Conservation (phyloP, 192 early-diverging fungal species). For the Kickxella alabastrina region DNA sequence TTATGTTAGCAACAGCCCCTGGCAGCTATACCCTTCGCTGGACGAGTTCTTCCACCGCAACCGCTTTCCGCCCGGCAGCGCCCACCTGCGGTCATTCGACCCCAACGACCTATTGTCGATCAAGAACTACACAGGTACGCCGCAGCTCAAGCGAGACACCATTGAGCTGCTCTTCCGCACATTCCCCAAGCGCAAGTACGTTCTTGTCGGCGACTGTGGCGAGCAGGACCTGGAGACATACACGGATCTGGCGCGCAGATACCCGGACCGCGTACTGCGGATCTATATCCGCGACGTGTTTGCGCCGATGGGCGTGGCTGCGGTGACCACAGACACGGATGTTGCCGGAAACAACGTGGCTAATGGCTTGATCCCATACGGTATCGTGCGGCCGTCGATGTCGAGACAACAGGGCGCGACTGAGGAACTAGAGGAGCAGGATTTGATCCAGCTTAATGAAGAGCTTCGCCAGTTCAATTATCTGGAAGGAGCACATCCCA, state of each 20-base stretch:
- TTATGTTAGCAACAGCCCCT: constrained; percentile 84
- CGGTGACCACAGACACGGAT: constrained; percentile 35
- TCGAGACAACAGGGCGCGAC: too few relatives aligned
- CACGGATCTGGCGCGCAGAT: constrained; percentile 57
- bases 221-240: constrained; percentile 87
- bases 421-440: background rate
- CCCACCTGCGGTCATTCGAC: constrained; percentile 65
- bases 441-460: constrained; percentile 2
- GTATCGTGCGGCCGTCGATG: constrained; percentile 27
- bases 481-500: too few relatives aligned
- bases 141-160: constrained; percentile 53
- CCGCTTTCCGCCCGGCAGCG: constrained; percentile 77
- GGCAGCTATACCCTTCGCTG: constrained; percentile 72
- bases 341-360: constrained; percentile 15
- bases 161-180: constrained; percentile 54
- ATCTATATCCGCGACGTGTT: constrained; percentile 79
- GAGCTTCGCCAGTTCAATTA: too few relatives aligned
- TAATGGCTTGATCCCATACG: constrained; percentile 23
- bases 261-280: constrained; percentile 69
- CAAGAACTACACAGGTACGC: constrained; percentile 51
- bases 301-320: constrained; percentile 33
- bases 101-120: constrained; percentile 59
- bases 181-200: constrained; percentile 79
- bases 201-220: constrained; percentile 88
- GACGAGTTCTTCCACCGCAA: constrained; percentile 60